Base-by-base conservation (phyloP, 2,329 filamentous ascomycete species). In the Fusarium sp. region DNA sequence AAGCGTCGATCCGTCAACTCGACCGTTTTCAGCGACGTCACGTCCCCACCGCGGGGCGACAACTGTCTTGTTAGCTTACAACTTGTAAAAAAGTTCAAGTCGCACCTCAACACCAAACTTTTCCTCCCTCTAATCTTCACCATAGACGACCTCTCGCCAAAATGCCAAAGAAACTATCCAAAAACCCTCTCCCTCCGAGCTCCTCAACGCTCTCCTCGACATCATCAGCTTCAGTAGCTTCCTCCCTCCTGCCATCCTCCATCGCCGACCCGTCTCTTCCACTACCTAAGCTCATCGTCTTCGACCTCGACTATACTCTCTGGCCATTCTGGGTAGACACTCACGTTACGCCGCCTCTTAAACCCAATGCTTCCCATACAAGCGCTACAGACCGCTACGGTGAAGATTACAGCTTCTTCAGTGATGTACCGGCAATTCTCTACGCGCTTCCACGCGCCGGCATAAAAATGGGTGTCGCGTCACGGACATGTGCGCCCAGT, bases 301-400 rank as follows among this genome's bases (percentile, higher is more conserved):
- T 98, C 82, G 96, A 98, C 79, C 89, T 98, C 68, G 95, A 98
- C 85, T 98, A 98, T 85, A 98, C 96, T 0, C 86, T 98, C n/a
- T 98, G 95, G 96, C 94, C 94, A 7, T 98, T 98, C 82, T 98
- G 95, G 95, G 91, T 97, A 3, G 96, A 98, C 83, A 97, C 94
- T 5, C 94, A 98, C 81, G 92, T 96, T 74, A 88, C 89, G 25
- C 87, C 89, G 9, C 94, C 94, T 0, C 82, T 97, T 20, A 86
- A 86, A 71, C 74, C 84, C 9, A 82, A 84, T 56, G 59, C 82
- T 1, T 68, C 77, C 10, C 80, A 79, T 81, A 82, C 76, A 63
- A 80, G 80, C 68, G 83, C 80, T 56, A 80, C 82, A 21, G 89
- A 90, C 78, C 82, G 83, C 69, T 81, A 82, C 63, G 90, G 90